Conservation (phyloP, 2,329 filamentous ascomycete genomes). For the Beauveria medogensis region DNA sequence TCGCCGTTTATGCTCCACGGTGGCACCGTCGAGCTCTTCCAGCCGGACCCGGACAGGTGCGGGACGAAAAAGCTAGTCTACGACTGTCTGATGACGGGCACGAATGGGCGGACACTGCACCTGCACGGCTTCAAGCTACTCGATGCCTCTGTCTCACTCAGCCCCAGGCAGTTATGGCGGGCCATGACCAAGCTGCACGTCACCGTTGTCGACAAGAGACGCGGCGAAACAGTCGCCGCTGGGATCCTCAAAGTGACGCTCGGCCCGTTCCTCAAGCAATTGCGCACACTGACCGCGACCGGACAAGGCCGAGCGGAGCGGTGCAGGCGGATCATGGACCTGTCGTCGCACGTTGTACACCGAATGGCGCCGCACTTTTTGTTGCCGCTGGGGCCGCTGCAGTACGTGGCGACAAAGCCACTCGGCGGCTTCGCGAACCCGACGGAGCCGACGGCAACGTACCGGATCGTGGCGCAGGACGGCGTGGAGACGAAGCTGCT, state of each 20-base stretch:
- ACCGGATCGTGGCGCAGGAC: conserved; percentile 43
- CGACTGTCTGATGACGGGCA: conserved; percentile 51
- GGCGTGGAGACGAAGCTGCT: conserved; percentile 44
- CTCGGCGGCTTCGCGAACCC: conserved; percentile 43
- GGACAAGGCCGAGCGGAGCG: neutral
- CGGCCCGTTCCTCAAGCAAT: neutral
- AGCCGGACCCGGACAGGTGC: conserved; percentile 41
- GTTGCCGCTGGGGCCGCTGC: conserved; percentile 25
- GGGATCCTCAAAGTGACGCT: neutral
- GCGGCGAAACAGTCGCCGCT: conserved; percentile 13
- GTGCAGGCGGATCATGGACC: neutral
- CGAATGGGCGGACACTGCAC: conserved; percentile 42
- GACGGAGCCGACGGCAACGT: conserved; percentile 34
- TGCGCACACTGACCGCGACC: neutral
- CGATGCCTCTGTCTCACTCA: conserved; percentile 50
- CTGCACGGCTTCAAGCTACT: conserved; percentile 57
- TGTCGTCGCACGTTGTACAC: neutral
- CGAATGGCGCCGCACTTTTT: neutral
- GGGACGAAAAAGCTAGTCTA: conserved; percentile 54
- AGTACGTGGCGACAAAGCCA: conserved; percentile 42
- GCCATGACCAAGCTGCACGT: conserved; percentile 56
- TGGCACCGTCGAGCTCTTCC: conserved; percentile 51
- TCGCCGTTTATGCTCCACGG: conserved; percentile 54
- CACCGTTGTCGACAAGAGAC: conserved; percentile 38
- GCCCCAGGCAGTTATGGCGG: conserved; percentile 49